phyloP scores from a whole-genome alignment of 768 basidiomycete species.

The Suillus occidentalis region DNA sequence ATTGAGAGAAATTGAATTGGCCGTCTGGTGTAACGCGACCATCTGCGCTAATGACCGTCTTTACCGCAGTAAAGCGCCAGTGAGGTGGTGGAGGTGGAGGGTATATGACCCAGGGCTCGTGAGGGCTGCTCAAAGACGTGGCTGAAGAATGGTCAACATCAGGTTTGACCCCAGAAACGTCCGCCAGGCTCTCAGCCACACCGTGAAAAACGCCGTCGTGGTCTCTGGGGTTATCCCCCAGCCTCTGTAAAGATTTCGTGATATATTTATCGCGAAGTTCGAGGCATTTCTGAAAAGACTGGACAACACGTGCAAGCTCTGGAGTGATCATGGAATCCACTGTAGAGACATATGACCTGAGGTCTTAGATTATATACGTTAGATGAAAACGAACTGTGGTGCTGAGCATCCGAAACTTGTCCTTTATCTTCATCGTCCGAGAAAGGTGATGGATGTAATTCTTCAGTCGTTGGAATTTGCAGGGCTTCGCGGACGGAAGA shows the following conservation, averaged over 20 bases:
- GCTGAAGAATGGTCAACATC: conserved; percentile 44
- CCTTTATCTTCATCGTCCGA: conserved; percentile 39
- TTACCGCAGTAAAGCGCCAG: conserved; percentile 81
- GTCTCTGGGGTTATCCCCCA: conserved; percentile 94
- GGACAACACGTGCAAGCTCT: conserved; percentile 59
- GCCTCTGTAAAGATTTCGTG: conserved; percentile 77
- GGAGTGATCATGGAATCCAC: conserved; percentile 26
- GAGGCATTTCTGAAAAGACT: conserved; percentile 80
- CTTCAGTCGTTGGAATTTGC: conserved; percentile 19
- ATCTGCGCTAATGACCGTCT: conserved; percentile 45
- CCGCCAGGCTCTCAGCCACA: conserved; percentile 58
- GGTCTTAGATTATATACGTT: background rate
- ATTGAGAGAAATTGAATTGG: conserved; percentile 71
- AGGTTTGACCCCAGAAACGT: conserved; percentile 67
- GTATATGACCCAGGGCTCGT: conserved; percentile 82
- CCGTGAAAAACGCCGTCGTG: conserved; percentile 80
- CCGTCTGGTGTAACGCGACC: conserved; percentile 24
- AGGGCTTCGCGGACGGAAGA: conserved; percentile 33
- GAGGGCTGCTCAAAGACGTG: conserved; percentile 30
- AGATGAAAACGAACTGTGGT: conserved; percentile 27
- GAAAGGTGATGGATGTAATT: conserved; percentile 18
- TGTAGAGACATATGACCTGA: conserved; percentile 4
- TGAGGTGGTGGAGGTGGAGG: conserved; percentile 93
- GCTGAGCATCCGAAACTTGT: conserved; percentile 28
- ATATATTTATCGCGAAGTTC: conserved; percentile 97